A percentile compares a stretch with the other conserved stretches of the same genome.
Evolutionary conservation across 768 basidiomycete genomes (phyloP).

Genomic region (Termitomyces sp.): DNA sequence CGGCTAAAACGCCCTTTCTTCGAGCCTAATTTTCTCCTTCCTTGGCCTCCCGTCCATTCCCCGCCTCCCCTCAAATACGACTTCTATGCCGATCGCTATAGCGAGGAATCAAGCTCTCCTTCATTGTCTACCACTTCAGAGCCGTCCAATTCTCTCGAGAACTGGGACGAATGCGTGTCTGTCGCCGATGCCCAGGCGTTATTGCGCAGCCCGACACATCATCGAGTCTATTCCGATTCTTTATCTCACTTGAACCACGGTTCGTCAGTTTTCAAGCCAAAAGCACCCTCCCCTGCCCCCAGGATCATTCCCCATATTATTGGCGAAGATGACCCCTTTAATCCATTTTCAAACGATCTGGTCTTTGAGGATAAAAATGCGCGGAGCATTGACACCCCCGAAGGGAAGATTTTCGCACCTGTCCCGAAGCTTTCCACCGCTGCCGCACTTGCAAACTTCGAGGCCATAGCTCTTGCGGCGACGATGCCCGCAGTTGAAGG

Average conservation of each 20-base stretch:
- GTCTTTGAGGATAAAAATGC: background rate
- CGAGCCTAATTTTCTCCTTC: background rate
- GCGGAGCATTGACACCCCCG: background rate
- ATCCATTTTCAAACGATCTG: conserved; percentile 3
- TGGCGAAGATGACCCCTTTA: conserved; percentile 3
- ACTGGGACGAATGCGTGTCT: background rate
- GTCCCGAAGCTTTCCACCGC: conserved; percentile 1
- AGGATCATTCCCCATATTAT: background rate
- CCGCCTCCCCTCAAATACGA: background rate
- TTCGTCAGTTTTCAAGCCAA: background rate
- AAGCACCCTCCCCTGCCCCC: background rate
- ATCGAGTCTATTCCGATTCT: background rate
- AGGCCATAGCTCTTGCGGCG: background rate
- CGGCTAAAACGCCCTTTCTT: background rate
- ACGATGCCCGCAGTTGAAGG: background rate
- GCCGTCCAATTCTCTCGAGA: background rate
- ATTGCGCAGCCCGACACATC: background rate
- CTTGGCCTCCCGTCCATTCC: background rate
- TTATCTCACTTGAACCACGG: background rate
- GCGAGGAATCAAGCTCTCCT: background rate
- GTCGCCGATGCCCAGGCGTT: background rate
- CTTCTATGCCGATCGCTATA: background rate
- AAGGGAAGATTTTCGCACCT: conserved; percentile 4
- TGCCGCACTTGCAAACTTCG: conserved; percentile 6
- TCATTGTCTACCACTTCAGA: background rate